Conservation (phyloP, 2,329 filamentous ascomycete species). For the Macrophomina tecta region DNA sequence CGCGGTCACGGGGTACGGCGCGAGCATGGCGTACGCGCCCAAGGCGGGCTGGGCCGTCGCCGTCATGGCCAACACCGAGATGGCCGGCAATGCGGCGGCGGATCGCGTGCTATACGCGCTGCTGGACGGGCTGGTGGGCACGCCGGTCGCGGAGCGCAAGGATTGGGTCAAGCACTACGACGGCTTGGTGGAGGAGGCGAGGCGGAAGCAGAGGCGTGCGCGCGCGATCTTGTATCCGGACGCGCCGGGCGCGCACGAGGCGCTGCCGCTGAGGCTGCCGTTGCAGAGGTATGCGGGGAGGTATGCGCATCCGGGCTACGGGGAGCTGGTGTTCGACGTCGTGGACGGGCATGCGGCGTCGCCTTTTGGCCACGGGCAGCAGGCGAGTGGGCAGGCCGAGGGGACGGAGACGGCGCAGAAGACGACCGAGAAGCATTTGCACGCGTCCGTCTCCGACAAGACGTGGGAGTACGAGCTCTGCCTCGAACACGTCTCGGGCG, state of each 20-base stretch:
- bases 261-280: neutral
- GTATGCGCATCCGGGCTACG: constrained; percentile 7
- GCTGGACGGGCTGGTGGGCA: constrained; percentile 6
- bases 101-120: neutral
- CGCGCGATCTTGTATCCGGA: neutral
- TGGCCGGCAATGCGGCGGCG: neutral
- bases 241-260: neutral
- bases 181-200: neutral
- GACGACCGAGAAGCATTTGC: neutral
- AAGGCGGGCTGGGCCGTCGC: constrained; percentile 6
- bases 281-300: constrained; percentile 1
- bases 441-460: neutral
- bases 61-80: constrained; percentile 25
- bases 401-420: neutral
- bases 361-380: neutral
- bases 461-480: neutral
- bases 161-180: neutral
- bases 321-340: neutral
- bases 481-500: constrained; percentile 20
- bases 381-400: neutral
- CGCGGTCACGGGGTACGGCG: constrained; percentile 21
- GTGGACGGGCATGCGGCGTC: neutral
- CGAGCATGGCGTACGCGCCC: constrained; percentile 4
- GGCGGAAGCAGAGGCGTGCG: neutral
- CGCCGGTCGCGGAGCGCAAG: neutral